Evolutionary conservation across 179 eudicot genomes (phyloP), one percentile per base, ranked within the genome.

Genomic region (Pouteria campechiana): DNA sequence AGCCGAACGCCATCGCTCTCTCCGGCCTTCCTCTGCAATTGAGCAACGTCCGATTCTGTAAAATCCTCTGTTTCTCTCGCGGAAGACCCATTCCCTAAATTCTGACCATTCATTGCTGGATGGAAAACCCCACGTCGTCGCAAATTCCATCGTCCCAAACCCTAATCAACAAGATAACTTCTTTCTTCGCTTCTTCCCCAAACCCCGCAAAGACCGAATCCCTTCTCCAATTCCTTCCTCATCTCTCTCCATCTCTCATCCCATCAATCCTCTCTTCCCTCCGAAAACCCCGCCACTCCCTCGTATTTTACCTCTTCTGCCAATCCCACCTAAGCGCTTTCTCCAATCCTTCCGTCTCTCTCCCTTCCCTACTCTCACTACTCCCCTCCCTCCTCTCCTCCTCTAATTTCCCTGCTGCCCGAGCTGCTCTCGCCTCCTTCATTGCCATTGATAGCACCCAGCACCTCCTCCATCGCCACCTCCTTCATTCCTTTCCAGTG

Each of bases 321-420:
- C 42, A 40, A 2, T 15, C 27, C 37, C 68, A 52, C 23, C 2
- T 46, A 22, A 57, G 62, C 21, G 3, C 28, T 36, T 20, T 55
- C 45, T 19, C 48, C 6, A 8, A 18, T 25, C 49, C 60, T 11
- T 14, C 52, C 0, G 55, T 36, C 2, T 8, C 68, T 8, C 64
- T 81, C 17, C 48, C 73, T 3, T 59, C 73, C 5, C 68, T 83
- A 34, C 65, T 75, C 25, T 17, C 62, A 25, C 63, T 75, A 41
- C 71, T 81, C 36, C 37, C 68, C 16, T 28, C 65, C 11, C 75
- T 74, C 54, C 54, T 81, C 53, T 37, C 59, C 51, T 31, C 31
- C 73, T 64, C 63, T 62, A 81, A 81, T 37, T 84, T 70, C 67
- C 14, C 53, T 14, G 81, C 72, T 35, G 84, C 95, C 21, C 81